Base-by-base conservation (phyloP, 176 grass and related monocot genomes). In the Hordeum marinum region DNA sequence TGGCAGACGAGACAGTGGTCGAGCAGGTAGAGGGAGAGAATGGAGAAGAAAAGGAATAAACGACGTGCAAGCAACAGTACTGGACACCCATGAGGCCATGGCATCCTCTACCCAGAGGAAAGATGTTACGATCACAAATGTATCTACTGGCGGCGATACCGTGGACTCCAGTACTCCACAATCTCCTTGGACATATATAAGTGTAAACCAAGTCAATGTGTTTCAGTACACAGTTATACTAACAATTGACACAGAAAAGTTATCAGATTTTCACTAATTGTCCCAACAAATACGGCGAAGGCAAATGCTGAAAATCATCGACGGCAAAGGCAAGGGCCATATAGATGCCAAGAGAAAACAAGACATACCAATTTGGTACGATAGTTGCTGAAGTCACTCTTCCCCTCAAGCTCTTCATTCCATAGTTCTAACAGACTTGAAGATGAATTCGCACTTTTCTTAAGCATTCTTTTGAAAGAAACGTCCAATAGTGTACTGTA, bases 391-490 rank as follows among this genome's bases (percentile, higher is more conserved):
- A 95, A 98, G 46, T 98, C 96, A 75, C 85, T 93, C 86, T 92
- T 98, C 58, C 91, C 89, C 81, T 95, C 93, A 41, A 98, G 90
- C 88, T 98, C 96, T 66, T 98, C 89, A 17, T 80, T 93, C 93
- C 93, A 98, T 75, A 95, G 78, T 87, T 98, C 96, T 82, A 95
- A 82, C 60, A 90, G 43, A 8, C 92, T 84, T 7, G 74, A 84
- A 85, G 91, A 84, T 57, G 83, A 68, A 66, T n/a, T 68, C 40
- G 62, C 79, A 82, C 82, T 92, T 88, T 92, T 98, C 86, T 98
- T 98, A 40, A 94, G 88, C 96, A 98, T 95, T 90, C 90, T 95
- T 90, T 90, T 87, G 70, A 98, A 91, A 64, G 96, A 89, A 85
- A 94, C 85, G 80, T 98, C 91, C 87, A 98, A 88, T 83, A 98